A percentile compares a stretch with the other conserved stretches of the same genome.
Evolutionary conservation across 768 basidiomycete species (phyloP).

Genomic region (Russula dissimulans): DNA sequence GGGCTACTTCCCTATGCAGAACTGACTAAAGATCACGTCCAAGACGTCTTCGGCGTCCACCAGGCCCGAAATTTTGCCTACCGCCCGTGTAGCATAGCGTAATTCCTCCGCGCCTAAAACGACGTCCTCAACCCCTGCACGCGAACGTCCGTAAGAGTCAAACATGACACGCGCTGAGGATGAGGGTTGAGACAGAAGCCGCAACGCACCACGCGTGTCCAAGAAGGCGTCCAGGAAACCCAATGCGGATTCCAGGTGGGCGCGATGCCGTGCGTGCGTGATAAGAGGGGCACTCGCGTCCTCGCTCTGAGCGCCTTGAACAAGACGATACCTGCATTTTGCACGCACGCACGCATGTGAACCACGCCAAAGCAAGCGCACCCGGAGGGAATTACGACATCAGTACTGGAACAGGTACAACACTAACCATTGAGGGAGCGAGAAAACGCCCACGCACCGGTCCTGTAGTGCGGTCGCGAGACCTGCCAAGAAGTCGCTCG

Average conservation of each 20-base stretch:
- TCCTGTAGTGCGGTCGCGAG: slow-evolving; percentile 43
- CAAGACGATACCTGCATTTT: slow-evolving; percentile 10
- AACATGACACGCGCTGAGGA: not conserved
- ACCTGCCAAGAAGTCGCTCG: slow-evolving; percentile 47
- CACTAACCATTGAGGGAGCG: too few species aligned
- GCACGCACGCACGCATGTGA: not conserved
- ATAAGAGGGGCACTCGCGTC: slow-evolving; percentile 48
- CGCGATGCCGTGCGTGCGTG: slow-evolving; percentile 71
- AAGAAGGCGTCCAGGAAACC: slow-evolving; percentile 57
- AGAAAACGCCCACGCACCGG: slow-evolving; percentile 30
- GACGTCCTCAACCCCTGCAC: slow-evolving; percentile 53
- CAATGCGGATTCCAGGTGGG: slow-evolving; percentile 59
- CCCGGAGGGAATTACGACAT: not conserved
- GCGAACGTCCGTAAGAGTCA: not conserved
- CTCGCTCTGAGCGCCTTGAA: slow-evolving; percentile 13
- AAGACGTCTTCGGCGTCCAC: slow-evolving; percentile 80
- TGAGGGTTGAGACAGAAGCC: not conserved
- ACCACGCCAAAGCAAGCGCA: not conserved
- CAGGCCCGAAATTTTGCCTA: slow-evolving; percentile 76
- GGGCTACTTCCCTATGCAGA: slow-evolving; percentile 39
- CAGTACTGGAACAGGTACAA: too few species aligned
- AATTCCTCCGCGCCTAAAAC: slow-evolving; percentile 83
- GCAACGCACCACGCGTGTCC: slow-evolving; percentile 29
- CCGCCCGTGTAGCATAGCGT: slow-evolving; percentile 72
- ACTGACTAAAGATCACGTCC: slow-evolving; percentile 74